phyloP scores from a whole-genome alignment of 225 moss, liverwort and hornwort genomes.

The Pseudoscleropodium purum region DNA sequence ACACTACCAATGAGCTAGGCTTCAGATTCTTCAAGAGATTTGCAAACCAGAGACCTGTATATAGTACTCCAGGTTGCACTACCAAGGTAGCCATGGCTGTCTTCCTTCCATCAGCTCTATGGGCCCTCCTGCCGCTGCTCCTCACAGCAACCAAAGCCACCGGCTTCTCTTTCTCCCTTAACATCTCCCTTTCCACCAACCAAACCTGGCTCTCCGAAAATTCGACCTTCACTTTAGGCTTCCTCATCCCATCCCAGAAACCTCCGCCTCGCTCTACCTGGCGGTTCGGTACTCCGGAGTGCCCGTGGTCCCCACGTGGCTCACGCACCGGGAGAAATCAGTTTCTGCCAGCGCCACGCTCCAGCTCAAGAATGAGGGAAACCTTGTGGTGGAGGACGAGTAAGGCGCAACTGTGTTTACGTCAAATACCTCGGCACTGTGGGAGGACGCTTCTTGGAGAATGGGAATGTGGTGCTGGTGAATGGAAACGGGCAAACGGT shows the following conservation, averaged over 20 bases:
- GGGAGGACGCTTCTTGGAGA: conserved; percentile 14
- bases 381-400: conserved; percentile 2
- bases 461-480: conserved; percentile 20
- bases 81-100: not conserved
- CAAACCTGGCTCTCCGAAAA: conserved; percentile 24
- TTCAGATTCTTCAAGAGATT: not conserved
- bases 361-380: conserved; percentile 1
- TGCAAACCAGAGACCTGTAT: not conserved
- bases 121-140: not conserved
- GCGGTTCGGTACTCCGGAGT: conserved; percentile 34
- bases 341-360: conserved; percentile 5
- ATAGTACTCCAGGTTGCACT: not conserved
- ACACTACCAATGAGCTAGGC: no score
- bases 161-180: not conserved
- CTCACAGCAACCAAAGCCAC: not conserved
- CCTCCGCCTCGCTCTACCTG: conserved; percentile 11
- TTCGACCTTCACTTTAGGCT: conserved; percentile 27
- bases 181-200: not conserved
- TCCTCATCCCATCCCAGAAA: conserved; percentile 8
- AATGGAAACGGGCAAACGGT: not conserved
- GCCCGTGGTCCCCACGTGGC: conserved; percentile 19
- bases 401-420: conserved; percentile 3
- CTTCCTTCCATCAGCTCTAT: not conserved
- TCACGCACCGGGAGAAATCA: conserved; percentile 11
- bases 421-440: conserved; percentile 2